phyloP scores from a whole-genome alignment of 73 alveolate species.

The Paramecium sexaurelia region DNA sequence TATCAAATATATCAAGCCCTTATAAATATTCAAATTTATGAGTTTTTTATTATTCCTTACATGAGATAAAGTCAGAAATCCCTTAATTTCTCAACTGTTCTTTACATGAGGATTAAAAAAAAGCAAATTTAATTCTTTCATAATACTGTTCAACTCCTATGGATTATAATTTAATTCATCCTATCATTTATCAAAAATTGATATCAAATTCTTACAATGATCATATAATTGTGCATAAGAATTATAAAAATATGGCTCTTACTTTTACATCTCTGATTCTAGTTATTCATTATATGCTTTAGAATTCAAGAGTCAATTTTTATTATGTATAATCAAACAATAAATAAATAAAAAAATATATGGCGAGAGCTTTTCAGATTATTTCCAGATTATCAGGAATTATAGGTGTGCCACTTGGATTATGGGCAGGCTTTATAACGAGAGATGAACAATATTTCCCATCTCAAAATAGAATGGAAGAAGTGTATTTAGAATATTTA shows the following conservation, averaged over 20 bases:
- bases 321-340: background rate
- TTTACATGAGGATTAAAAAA: background rate
- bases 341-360: background rate
- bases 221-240: slow-evolving; percentile 55
- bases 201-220: slow-evolving; percentile 42
- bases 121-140: background rate
- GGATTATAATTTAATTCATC: slow-evolving; percentile 7
- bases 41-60: background rate
- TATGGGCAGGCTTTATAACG: slow-evolving; percentile 22
- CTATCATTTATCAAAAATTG: background rate
- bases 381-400: background rate
- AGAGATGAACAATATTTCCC: slow-evolving; percentile 48
- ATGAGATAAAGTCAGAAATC: slow-evolving; percentile 20
- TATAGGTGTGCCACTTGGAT: slow-evolving; percentile 5
- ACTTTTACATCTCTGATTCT: background rate
- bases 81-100: slow-evolving; percentile 24
- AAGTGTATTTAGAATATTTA: background rate
- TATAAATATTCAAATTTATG: background rate
- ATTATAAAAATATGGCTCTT: background rate
- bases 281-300: background rate
- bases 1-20: background rate
- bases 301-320: background rate
- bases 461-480: slow-evolving; percentile 52
- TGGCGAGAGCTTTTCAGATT: slow-evolving; percentile 6
- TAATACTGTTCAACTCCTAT: background rate